Conservation (phyloP, 108 stramenopile genomes). For the Discostella pseudostelligera region DNA sequence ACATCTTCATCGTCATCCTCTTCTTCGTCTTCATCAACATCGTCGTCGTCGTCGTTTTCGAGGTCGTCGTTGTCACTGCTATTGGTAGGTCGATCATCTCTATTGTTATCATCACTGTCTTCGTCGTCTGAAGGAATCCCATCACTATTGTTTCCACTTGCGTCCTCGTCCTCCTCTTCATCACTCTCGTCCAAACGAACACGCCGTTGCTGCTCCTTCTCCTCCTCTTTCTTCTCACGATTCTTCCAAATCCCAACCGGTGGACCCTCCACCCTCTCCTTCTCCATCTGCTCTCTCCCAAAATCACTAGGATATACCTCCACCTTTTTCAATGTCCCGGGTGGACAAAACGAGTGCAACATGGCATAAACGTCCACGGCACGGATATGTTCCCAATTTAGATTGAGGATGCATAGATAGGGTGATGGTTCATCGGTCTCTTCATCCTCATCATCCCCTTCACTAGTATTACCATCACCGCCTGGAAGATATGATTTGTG, state of each 20-base stretch:
- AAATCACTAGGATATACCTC: conserved; percentile 88
- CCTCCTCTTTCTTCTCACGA: conserved; percentile 39
- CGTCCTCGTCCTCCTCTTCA: conserved; percentile 15
- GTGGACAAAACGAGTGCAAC: conserved; percentile 82
- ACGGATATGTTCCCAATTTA: conserved; percentile 91
- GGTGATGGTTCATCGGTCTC: conserved; percentile 66
- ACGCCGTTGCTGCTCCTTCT: conserved; percentile 14
- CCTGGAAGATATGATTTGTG: conserved; percentile 30
- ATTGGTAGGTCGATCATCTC: conserved; percentile 34
- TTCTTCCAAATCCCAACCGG: conserved; percentile 76
- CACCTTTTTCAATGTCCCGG: conserved; percentile 71
- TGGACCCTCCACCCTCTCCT: conserved; percentile 73
- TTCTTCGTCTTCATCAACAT: conserved; percentile 20
- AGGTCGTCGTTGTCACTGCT: conserved; percentile 4
- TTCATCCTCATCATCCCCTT: conserved; percentile 56
- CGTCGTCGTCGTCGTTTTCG: conserved; percentile 28
- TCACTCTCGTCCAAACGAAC: too few species aligned
- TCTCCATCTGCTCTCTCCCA: conserved; percentile 85
- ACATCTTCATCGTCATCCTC: conserved; percentile 44
- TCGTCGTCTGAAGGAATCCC: conserved; percentile 3
- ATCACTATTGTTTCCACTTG: conserved; percentile 8
- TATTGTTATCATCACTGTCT: conserved; percentile 12
- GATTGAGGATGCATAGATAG: conserved; percentile 79
- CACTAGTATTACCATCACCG: conserved; percentile 26
- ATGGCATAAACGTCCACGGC: conserved; percentile 89